Percentiles rank a stretch among this genome's conserved stretches.
These are phyloP conservation scores for Trichophyton mentagrophytes DNA, from an alignment of 2,329 filamentous ascomycete genomes.

Conservation along the genomic window DNA sequence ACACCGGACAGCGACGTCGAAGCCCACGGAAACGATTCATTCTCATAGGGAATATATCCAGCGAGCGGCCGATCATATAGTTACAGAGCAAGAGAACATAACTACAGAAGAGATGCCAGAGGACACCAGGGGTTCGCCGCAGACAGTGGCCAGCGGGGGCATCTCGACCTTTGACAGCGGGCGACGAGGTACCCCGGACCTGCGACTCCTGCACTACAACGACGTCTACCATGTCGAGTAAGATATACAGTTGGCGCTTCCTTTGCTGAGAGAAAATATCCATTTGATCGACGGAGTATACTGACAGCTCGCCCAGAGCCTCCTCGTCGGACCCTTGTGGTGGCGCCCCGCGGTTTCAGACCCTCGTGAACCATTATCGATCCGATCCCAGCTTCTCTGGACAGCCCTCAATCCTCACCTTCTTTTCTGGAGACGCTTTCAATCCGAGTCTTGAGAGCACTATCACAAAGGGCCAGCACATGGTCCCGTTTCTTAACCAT, in stretches of 20 bases:
- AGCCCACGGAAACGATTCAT: too few relatives aligned
- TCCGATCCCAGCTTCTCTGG: slow-evolving; percentile 46
- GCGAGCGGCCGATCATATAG: too few relatives aligned
- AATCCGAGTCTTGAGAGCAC: slow-evolving; percentile 82
- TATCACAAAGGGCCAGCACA: slow-evolving; percentile 80
- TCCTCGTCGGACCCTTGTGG: slow-evolving; percentile 70
- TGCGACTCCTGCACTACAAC: slow-evolving; percentile 82
- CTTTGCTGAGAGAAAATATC: too few relatives aligned
- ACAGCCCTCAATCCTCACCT: slow-evolving; percentile 56
- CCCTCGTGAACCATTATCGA: slow-evolving; percentile 62
- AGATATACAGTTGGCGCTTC: slow-evolving; percentile 5
- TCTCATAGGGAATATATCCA: too few relatives aligned
- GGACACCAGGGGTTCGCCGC: background rate
- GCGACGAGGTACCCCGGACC: slow-evolving; percentile 45
- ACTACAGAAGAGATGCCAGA: background rate
- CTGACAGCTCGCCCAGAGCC: slow-evolving; percentile 21
- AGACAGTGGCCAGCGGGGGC: slow-evolving; percentile 19
- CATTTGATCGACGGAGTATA: background rate
- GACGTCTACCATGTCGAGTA: slow-evolving; percentile 84
- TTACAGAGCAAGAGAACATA: too few relatives aligned
- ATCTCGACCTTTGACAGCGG: slow-evolving; percentile 31
- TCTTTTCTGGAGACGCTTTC: slow-evolving; percentile 88
- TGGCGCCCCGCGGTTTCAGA: slow-evolving; percentile 68
- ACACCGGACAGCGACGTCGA: too few relatives aligned
- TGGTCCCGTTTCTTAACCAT: slow-evolving; percentile 72